phyloP scores from a whole-genome alignment of 1,284 basidiomycete species.

The Fomitopsis pinicola region DNA sequence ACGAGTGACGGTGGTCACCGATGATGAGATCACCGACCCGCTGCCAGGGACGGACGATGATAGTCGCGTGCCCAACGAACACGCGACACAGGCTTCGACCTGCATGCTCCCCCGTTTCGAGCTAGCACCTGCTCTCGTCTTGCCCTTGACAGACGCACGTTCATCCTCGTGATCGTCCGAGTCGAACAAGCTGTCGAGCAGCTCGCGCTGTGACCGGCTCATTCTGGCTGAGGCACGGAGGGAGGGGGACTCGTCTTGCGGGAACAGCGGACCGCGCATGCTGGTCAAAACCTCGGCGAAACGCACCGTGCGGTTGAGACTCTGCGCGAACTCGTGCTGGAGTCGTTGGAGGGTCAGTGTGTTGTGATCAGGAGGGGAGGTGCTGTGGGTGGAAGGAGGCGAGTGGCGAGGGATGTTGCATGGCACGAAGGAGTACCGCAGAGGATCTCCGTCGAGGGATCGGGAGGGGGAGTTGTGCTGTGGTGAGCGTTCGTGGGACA shows the following conservation, averaged over 20 bases:
- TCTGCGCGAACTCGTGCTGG: slow-evolving; percentile 20
- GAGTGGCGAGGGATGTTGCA: slow-evolving; percentile 15
- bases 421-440: slow-evolving; percentile 22
- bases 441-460: slow-evolving; percentile 12
- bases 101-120: slow-evolving; percentile 13
- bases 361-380: slow-evolving; percentile 17
- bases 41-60: slow-evolving; percentile 14
- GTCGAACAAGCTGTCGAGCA: slow-evolving; percentile 46
- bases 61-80: slow-evolving; percentile 12
- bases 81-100: slow-evolving; percentile 9
- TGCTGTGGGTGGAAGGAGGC: slow-evolving; percentile 11
- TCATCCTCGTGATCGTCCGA: slow-evolving; percentile 38
- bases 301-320: slow-evolving; percentile 33
- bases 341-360: slow-evolving; percentile 16
- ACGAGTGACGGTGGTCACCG: slow-evolving; percentile 30
- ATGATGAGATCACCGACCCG: slow-evolving; percentile 28
- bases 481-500: slow-evolving; percentile 19
- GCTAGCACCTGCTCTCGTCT: slow-evolving; percentile 17
- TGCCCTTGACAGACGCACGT: slow-evolving; percentile 31
- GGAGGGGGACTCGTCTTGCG: slow-evolving; percentile 32
- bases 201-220: slow-evolving; percentile 30
- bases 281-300: slow-evolving; percentile 53
- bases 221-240: slow-evolving; percentile 22
- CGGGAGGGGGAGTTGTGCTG: slow-evolving; percentile 12
- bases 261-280: slow-evolving; percentile 61